phyloP scores from a whole-genome alignment of 768 basidiomycete species.

The Kwoniella botswanensis region DNA sequence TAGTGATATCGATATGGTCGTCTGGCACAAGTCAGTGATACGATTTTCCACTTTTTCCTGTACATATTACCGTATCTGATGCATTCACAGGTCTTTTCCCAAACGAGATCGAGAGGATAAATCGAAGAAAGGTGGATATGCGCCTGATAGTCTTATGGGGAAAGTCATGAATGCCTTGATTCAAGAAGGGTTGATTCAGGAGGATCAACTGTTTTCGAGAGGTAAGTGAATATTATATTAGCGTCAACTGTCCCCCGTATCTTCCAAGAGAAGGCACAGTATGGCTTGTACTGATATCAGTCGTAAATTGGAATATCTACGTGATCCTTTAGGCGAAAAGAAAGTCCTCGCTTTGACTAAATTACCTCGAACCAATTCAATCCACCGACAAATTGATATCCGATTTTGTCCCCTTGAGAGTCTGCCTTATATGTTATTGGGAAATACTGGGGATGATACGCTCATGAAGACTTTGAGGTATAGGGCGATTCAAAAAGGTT shows the following conservation, averaged over 20 bases:
- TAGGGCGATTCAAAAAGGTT: conserved; percentile 40
- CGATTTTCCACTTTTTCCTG: background rate
- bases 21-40: conserved; percentile 46
- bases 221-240: conserved; percentile 26
- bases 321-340: conserved; percentile 53
- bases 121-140: conserved; percentile 20
- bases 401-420: conserved; percentile 46
- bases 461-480: conserved; percentile 51
- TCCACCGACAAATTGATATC: conserved; percentile 54
- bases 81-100: conserved; percentile 20
- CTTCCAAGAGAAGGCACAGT: no score
- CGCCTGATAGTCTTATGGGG: conserved; percentile 36
- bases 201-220: conserved; percentile 38
- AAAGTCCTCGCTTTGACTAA: conserved; percentile 47
- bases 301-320: no score
- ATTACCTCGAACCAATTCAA: conserved; percentile 29
- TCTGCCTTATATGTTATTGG: conserved; percentile 52
- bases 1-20: conserved; percentile 53
- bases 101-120: conserved; percentile 30
- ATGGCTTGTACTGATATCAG: no score
- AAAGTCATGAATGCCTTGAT: conserved; percentile 35
- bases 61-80: no score
- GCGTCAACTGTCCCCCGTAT: no score
- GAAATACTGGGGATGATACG: conserved; percentile 54
- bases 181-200: conserved; percentile 34